phyloP scores from a whole-genome alignment of 2,329 filamentous ascomycete species.

The Alternaria sp. region DNA sequence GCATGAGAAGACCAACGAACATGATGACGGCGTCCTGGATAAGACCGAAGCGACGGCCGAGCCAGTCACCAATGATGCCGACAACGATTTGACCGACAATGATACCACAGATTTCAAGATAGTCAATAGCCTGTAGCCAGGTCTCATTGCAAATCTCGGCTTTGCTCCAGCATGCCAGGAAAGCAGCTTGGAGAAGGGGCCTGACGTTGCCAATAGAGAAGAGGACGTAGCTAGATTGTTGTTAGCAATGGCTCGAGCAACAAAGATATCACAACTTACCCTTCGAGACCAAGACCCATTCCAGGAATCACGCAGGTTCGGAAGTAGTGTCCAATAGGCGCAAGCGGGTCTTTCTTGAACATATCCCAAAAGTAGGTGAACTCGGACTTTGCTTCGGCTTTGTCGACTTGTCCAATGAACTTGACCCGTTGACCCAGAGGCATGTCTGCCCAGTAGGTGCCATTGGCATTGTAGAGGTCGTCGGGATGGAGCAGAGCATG shows the following conservation, averaged over 20 bases:
- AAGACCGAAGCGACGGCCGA: conserved; percentile 92
- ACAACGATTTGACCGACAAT: conserved; percentile 89
- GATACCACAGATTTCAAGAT: conserved; percentile 93
- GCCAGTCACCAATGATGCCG: conserved; percentile 79
- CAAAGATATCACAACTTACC: conserved; percentile 40
- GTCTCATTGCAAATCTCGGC: conserved; percentile 73
- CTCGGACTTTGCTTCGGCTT: conserved; percentile 73
- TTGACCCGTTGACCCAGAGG: conserved; percentile 71
- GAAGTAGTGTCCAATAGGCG: conserved; percentile 85
- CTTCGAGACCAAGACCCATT: conserved; percentile 90
- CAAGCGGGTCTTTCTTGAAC: conserved; percentile 86
- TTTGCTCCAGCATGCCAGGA: conserved; percentile 78
- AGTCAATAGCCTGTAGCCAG: conserved; percentile 86
- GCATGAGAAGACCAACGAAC: conserved; percentile 90
- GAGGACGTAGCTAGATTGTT: conserved; percentile 74
- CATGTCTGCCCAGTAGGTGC: conserved; percentile 93
- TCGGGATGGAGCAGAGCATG: conserved; percentile 83
- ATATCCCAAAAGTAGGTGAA: conserved; percentile 73
- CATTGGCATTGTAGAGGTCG: conserved; percentile 83
- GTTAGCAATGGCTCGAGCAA: conserved; percentile 11
- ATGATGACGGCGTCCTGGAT: conserved; percentile 96
- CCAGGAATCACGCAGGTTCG: conserved; percentile 91
- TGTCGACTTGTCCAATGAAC: conserved; percentile 80
- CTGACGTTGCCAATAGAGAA: conserved; percentile 96
- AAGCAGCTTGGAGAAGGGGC: conserved; percentile 79